Base-by-base conservation (phyloP, 192 early-diverging fungal species). In the Entophlyctis luteolus region DNA sequence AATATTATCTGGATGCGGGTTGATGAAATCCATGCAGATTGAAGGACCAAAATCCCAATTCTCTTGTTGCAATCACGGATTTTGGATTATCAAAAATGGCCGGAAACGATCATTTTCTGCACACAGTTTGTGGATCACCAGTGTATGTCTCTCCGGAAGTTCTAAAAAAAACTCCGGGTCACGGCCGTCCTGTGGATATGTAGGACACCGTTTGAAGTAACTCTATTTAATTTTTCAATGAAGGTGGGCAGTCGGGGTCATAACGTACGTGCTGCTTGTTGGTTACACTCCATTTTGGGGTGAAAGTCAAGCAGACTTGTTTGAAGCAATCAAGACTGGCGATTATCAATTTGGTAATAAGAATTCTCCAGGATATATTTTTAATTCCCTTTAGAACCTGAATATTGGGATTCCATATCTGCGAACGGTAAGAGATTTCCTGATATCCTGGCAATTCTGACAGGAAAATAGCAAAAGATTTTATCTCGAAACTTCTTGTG, bases 391-490 rank as follows among this genome's bases (percentile, higher is more conserved):
- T 34, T 56, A 28, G 20, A 53, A n/a, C 23, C 50, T 56, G n/a
- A 34, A 4, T n/a, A 20, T 4, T 42, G 37, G 45, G 36, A 83
- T 48, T 67, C 28, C 20, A 58, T 33, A 49, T 36, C 39, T 73
- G 39, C 8, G 47, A 35, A 22, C 23, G 25, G 18, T 39, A n/a
- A 36, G 22, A 2, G 29, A 14, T 4, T 5, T 35, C 22, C 6
- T 37, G 28, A 22, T 22, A 22, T 59, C 47, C 23, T 58, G 16
- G 5, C 20, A 10, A 34, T 32, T 10, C 32, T 37, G 12, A 58
- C 10, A 45, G 12, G 1, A 80, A 94, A 31, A 93, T 50, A 85
- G 92, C 92, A n/a, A 90, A 90, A 74, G 85, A 88, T 50, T 91
- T 94, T 55, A 93, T 94, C 59, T 72, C 75, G 16, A 75, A 71